Base-by-base conservation (phyloP, 1,284 basidiomycete genomes). In the Mycosarcoma maydis region DNA sequence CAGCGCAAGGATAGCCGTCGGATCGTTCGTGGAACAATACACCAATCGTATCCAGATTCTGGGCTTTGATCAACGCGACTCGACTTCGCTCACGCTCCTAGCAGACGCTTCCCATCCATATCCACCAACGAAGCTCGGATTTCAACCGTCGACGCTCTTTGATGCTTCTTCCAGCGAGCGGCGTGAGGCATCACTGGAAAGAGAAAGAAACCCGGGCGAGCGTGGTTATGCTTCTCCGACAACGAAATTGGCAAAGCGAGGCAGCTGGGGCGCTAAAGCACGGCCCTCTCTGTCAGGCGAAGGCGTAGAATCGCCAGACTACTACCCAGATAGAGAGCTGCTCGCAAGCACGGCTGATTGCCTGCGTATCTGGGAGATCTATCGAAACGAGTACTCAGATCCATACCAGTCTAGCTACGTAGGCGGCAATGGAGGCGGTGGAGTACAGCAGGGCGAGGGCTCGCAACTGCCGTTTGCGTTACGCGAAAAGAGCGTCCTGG, bases 331-430 rank as follows among this genome's bases (percentile, higher is more conserved):
- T 36, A 39, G 72, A 17, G 80, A 81, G 50, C 67, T 81, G 10
- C 69, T 81, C 11, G 80, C 79, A 20, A 76, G 75, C 32, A 76
- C 77, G 2, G 80, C 80, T 13, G 80, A 81, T 38, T 80, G 79
- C 42, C 41, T 81, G 27, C 73, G 78, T 17, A 75, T 81, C 14
- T 81, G 79, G 78, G 79, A 80, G 30, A 55, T 77, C 23, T 64
- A 75, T 29, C 67, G 75, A 19, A 73, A 73, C 36, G 67, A 67
- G 6, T 69, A 71, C 22, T 26, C 68, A n/a, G 61, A 72, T 26
- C 50, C 53, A 16, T 75, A 75, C 30, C 60, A 61, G 17, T 61
- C 68, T 16, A 46, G 52, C 33, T 77, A 72, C 39, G 60, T 77
- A 8, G 70, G 67, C 20, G 61, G 55, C 33, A 61, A 70, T 32